A percentile compares a stretch with the other conserved stretches of the same genome.
Conservation (phyloP, 83 land plant species). For the Diphasiastrum complanatum region DNA sequence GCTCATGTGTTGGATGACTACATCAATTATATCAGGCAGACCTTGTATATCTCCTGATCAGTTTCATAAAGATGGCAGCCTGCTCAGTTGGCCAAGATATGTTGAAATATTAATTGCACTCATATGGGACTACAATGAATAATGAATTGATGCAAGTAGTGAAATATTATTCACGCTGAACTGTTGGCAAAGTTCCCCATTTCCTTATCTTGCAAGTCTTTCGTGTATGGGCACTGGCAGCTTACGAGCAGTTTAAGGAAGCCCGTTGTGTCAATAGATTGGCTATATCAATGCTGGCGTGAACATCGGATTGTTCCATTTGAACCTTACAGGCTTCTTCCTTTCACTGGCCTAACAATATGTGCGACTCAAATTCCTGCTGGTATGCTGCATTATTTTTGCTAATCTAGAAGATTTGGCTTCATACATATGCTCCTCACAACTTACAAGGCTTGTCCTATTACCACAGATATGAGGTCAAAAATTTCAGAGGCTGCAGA, state of each 20-base stretch:
- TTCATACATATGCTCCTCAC: too few species aligned
- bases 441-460: too few species aligned
- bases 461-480: constrained; percentile 68
- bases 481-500: constrained; percentile 47
- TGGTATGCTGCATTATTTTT: constrained; percentile 33
- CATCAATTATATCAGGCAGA: too few species aligned
- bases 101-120: too few species aligned
- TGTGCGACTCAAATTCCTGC: constrained; percentile 68
- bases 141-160: constrained; percentile 11
- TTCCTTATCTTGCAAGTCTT: background rate
- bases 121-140: too few species aligned
- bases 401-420: background rate
- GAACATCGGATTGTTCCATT: constrained; percentile 90
- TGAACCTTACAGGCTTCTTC: constrained; percentile 59
- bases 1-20: too few species aligned
- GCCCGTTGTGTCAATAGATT: constrained; percentile 60
- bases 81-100: too few species aligned
- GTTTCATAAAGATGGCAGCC: too few species aligned
- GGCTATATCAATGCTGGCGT: constrained; percentile 76
- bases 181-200: background rate
- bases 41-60: too few species aligned
- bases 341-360: constrained; percentile 69
- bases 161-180: background rate
- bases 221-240: constrained; percentile 55
- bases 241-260: constrained; percentile 51